These are phyloP conservation scores for Bretziella fagacearum DNA, from an alignment of 2,329 filamentous ascomycete species.

Conservation along the genomic window DNA sequence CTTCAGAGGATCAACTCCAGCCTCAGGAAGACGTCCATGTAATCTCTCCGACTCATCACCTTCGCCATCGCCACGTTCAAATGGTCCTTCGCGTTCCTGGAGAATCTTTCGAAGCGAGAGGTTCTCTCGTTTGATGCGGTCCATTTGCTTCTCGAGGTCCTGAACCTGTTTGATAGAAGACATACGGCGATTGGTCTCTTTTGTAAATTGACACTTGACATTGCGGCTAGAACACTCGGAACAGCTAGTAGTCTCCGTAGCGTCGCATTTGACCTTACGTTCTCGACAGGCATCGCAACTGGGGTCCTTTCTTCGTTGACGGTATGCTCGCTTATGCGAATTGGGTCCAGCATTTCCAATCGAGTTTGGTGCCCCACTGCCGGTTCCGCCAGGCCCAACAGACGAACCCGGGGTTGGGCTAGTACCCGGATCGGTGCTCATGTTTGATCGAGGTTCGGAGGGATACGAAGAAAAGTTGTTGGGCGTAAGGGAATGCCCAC, in stretches of 20 bases:
- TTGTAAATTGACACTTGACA: conserved; percentile 96
- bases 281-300: conserved; percentile 96
- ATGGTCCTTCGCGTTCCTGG: conserved; percentile 31
- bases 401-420: conserved; percentile 10
- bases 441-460: conserved; percentile 9
- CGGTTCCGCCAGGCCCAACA: not conserved
- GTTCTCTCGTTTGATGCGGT: conserved; percentile 65
- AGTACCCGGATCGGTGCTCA: conserved; percentile 6
- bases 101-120: conserved; percentile 52
- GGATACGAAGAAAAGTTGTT: conserved; percentile 9
- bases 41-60: conserved; percentile 33
- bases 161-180: conserved; percentile 99
- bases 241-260: conserved; percentile 88
- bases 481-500: conserved; percentile 7
- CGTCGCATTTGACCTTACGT: conserved; percentile 75
- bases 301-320: conserved; percentile 86
- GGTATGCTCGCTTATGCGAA: conserved; percentile 82
- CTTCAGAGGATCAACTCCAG: conserved; percentile 11
- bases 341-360: not conserved
- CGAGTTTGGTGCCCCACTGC: not conserved
- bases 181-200: conserved; percentile 96
- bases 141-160: conserved; percentile 84
- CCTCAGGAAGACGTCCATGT: conserved; percentile 8
- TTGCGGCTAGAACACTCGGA: conserved; percentile 94
- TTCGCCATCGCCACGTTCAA: conserved; percentile 32